Evolutionary conservation across 2,329 filamentous ascomycete genomes (phyloP), one percentile per base, ranked within the genome.

Genomic region (Nothomitra cinnamomea): DNA sequence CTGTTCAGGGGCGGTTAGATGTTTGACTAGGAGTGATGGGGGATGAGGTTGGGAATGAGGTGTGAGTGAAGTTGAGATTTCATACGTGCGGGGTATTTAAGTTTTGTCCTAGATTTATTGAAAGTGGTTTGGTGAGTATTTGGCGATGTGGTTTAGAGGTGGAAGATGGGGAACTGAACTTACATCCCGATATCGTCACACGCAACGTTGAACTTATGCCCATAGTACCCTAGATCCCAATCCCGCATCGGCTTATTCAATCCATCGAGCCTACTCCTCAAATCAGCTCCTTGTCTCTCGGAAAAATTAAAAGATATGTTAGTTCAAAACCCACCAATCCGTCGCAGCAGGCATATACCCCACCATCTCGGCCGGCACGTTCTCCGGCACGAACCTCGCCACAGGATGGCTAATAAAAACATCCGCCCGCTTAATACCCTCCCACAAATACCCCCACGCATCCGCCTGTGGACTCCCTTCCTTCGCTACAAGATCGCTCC

Each of bases 371-470:
- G 66, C 67, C 1, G 80, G 78, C 3, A 92, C 83, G 54, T 72
- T 80, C 28, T 72, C 67, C 1, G 86, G 86, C 8, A 92, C 83
- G 59, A 90, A 92, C 22, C 75, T 72, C 42, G 77, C 78, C 53
- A 92, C 84, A 0, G 87, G 86, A 60, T 92, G 86, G 60, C 83
- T 87, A 66, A 92, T 83, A 66, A 89, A 92, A 63, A 87, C 70
- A 65, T 92, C 85, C 8, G 83, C 80, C 1, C 75, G 66, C 61
- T 83, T 74, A 60, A 87, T 84, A 57, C 79, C 77, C 50, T 77
- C 69, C 83, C 83, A 90, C 7, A 92, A 69, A 69, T 80, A 87
- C 28, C 76, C 69, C 85, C 86, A 92, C 12, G 84, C 79, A 57
- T 86, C 80, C 3, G 76, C 76, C 59, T 88, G 84, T 0, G 85